Evolutionary conservation across 1,284 basidiomycete genomes (phyloP).

Genomic region (Cryptococcus sp.): DNA sequence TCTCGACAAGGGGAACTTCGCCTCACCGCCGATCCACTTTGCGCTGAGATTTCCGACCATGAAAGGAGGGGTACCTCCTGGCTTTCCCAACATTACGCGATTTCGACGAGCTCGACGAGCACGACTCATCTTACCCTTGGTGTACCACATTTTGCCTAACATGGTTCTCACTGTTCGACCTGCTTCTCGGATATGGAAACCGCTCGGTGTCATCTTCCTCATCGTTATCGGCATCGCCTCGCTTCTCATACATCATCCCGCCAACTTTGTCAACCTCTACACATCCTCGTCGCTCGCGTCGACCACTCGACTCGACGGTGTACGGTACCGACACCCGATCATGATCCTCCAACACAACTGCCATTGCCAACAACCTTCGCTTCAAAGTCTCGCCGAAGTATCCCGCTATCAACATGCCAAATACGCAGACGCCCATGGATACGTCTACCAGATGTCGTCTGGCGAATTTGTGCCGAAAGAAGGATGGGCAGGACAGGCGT

Average conservation of each 20-base stretch:
- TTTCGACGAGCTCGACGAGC: too few relatives aligned
- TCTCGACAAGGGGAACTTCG: too few relatives aligned
- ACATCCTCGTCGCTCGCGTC: background rate
- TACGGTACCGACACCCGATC: background rate
- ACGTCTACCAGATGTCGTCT: background rate
- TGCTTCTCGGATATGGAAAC: too few relatives aligned
- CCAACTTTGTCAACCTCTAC: background rate
- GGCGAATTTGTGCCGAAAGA: background rate
- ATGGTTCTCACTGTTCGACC: too few relatives aligned
- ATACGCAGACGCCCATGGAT: constrained; percentile 5
- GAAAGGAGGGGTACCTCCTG: too few relatives aligned
- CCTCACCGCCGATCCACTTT: too few relatives aligned
- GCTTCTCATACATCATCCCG: background rate
- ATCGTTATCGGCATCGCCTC: background rate
- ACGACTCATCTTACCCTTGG: too few relatives aligned
- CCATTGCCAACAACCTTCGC: background rate
- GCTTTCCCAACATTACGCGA: too few relatives aligned
- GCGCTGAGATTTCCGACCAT: too few relatives aligned
- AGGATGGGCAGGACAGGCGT: background rate
- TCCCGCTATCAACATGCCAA: background rate
- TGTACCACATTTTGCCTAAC: too few relatives aligned
- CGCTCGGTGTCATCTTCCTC: too few relatives aligned
- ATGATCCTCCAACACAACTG: constrained; percentile 7
- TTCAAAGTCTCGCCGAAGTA: background rate
- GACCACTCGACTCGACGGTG: too few relatives aligned